Conservation (phyloP, 345 rosid species). For the Gossypium raimondii region DNA sequence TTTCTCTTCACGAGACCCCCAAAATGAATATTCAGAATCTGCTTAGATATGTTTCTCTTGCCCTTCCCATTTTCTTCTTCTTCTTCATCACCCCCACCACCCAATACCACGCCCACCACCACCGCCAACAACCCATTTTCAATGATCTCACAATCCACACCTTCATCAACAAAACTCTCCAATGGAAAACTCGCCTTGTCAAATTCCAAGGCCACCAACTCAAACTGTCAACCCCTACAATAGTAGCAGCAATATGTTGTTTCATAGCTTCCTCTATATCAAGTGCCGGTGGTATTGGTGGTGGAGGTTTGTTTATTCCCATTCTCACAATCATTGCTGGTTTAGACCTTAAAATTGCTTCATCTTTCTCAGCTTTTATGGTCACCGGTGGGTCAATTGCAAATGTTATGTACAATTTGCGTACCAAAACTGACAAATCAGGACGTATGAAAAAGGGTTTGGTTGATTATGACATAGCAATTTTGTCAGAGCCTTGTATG, state of each 20-base stretch:
- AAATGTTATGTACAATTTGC: constrained; percentile 53
- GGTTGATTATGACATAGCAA: constrained; percentile 69
- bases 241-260: constrained; percentile 51
- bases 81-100: constrained; percentile 1
- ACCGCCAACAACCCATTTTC: constrained; percentile 14
- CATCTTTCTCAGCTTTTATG: constrained; percentile 86
- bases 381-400: constrained; percentile 87
- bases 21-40: constrained; percentile 15
- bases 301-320: constrained; percentile 84
- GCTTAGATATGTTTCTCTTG: constrained; percentile 18
- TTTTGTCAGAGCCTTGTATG: constrained; percentile 82
- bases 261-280: constrained; percentile 73
- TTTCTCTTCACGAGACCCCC: background rate
- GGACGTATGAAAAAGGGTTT: constrained; percentile 32
- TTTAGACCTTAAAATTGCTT: constrained; percentile 72
- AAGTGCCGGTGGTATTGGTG: constrained; percentile 93
- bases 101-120: constrained; percentile 22
- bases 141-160: constrained; percentile 13
- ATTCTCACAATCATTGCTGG: constrained; percentile 64
- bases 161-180: constrained; percentile 22
- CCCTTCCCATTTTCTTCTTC: constrained; percentile 25
- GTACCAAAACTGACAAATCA: constrained; percentile 33
- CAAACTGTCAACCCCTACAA: constrained; percentile 33
- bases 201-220: constrained; percentile 29
- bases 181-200: constrained; percentile 32